phyloP scores from a whole-genome alignment of 2,329 filamentous ascomycete genomes.

The Colletotrichum costaricense region DNA sequence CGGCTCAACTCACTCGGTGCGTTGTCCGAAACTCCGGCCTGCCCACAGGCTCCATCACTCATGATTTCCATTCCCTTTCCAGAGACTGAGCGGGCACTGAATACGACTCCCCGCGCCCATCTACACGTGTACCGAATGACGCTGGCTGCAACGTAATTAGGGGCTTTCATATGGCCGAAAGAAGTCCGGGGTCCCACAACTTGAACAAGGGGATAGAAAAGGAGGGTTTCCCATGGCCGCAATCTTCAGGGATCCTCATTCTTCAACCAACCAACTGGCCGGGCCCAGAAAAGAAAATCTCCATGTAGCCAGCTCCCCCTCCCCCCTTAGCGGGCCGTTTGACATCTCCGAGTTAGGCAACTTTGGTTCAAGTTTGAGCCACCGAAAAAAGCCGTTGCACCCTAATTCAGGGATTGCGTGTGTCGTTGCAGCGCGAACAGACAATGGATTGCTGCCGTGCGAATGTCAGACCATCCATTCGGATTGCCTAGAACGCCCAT shows the following conservation, averaged over 20 bases:
- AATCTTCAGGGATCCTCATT: conserved; percentile 13
- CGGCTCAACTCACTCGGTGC: not conserved
- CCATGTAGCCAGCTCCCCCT: conserved; percentile 2
- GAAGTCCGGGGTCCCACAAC: conserved; percentile 18
- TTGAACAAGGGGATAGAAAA: not conserved
- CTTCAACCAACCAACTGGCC: conserved; percentile 18
- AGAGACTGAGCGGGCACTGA: not conserved
- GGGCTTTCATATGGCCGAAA: conserved; percentile 18
- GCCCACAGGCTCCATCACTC: not conserved
- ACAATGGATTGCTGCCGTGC: not conserved
- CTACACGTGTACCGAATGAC: conserved; percentile 20
- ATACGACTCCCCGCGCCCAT: not conserved
- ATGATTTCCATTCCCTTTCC: not conserved
- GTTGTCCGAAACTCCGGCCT: not conserved
- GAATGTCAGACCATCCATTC: not conserved
- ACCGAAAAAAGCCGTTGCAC: not conserved
- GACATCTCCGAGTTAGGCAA: conserved; percentile 14
- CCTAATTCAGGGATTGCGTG: not conserved
- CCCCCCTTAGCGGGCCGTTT: conserved; percentile 26
- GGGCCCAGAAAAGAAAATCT: not conserved
- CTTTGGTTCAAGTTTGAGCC: not conserved
- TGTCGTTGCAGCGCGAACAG: not conserved
- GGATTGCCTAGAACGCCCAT: not conserved
- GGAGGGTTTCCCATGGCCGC: not conserved
- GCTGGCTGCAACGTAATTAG: conserved; percentile 22